Base-by-base conservation (phyloP, 352 stramenopile genomes). In the Pythium periplocum region DNA sequence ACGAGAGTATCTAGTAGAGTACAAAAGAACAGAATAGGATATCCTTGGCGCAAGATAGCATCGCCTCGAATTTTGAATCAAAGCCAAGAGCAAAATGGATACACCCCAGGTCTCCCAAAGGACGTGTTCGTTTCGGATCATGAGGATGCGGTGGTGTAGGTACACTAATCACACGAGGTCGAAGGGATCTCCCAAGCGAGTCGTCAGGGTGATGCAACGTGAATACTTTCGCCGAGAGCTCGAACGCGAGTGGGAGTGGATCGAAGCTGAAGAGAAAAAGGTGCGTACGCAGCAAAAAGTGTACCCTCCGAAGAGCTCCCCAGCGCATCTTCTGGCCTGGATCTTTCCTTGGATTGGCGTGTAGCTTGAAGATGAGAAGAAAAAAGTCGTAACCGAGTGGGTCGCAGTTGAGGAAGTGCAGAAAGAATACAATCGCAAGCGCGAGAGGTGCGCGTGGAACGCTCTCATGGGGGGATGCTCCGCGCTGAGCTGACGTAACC, bases 371-470 rank as follows among this genome's bases (percentile, higher is more conserved):
- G 71, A 83, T 7, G 81, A 89, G 55, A 91, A 89, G 59, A 77
- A 83, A n/a, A 83, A 84, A 44, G 66, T 90, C 12, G 79, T 87
- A 44, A 51, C 70, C 12, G 81, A 90, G 58, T 91, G 78, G 78
- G 68, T 88, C 44, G 48, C 53, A 0, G 71, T 91, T 9, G 81
- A 89, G 39, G 73, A 87, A 55, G 66, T 69, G 2, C 81, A 91
- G 57, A 65, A 78, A 44, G 73, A 78, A 43, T 87, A 83, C 54
- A 72, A 83, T 39, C 51, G 64, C 50, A 87, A 85, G 54, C 76
- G 78, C 7, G 62, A 72, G 8, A 78, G 65, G 80, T 91, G 73
- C 26, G 64, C 39, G 6, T 9, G 3, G 6, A 26, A 26, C 17
- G 17, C 17, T 26, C 17, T 26, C 17, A 26, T 26, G 17, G 17